Evolutionary conservation across 148 eudicot species (phyloP), one percentile per base, ranked within the genome.

Genomic region (Cornus florida): DNA sequence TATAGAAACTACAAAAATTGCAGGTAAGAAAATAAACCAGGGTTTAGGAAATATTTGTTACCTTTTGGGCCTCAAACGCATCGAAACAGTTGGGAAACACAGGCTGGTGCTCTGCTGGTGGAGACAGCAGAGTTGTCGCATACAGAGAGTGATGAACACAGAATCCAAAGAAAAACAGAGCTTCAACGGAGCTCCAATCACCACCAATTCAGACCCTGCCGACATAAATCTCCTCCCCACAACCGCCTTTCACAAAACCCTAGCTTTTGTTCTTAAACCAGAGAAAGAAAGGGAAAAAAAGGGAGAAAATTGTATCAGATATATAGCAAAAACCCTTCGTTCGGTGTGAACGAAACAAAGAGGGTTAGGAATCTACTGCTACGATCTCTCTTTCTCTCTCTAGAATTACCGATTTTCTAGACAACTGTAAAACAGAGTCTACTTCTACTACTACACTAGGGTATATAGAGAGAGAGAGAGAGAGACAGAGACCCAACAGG

Each of bases 41-140:
- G 84, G 72, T 81, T 84, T 66, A 68, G 59, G 50, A 46, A 41
- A 24, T 60, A 65, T 12, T 32, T 53, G 6, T 43, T 78, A 92
- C 97, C 92, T 87, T 69, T 86, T 88, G 8, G 97, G 91, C 91
- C 94, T 91, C 94, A 91, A 93, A 89, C 90, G 97, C 97, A 93
- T 93, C 93, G 94, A 91, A 87, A 79, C 86, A n/a, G 90, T 71
- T 57, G 90, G 77, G 76, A 75, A 82, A 77, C 73, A 68, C 43
- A 72, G 77, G 53, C 13, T 33, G 57, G 16, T 16, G 60, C 91
- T 83, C 93, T 88, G 92, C 93, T 92, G 90, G 46, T 17, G 77
- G 24, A 70, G 59, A 81, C 86, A 88, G 86, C 89, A 87, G 89
- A 86, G 87, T 80, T 60, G 48, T 67, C 72, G 67, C 80, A 69